phyloP scores from a whole-genome alignment of 768 basidiomycete species.

The Dictyophora rubrovolvata region DNA sequence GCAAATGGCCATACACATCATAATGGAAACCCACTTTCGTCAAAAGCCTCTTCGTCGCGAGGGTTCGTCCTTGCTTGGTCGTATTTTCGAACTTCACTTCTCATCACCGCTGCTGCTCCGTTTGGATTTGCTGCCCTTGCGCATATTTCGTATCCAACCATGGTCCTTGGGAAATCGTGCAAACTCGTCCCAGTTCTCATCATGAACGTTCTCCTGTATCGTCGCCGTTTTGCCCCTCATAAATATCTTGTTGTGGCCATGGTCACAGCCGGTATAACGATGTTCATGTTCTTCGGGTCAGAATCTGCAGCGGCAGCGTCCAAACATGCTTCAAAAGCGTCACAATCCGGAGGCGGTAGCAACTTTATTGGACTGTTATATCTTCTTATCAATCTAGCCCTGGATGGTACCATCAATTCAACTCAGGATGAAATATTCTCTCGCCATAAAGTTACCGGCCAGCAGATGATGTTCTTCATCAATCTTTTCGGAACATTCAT shows the following conservation, averaged over 20 bases:
- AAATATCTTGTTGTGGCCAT: conserved; percentile 93
- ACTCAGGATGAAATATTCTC: conserved; percentile 96
- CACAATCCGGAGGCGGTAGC: conserved; percentile 30
- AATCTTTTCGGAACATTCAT: conserved; percentile 76
- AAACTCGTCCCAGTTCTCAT: conserved; percentile 98
- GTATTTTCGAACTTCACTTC: conserved; percentile 76
- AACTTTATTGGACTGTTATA: conserved; percentile 65
- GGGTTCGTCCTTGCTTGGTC: conserved; percentile 47
- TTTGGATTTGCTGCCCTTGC: conserved; percentile 94
- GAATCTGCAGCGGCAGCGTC: conserved; percentile 34
- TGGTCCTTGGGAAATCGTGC: conserved; percentile 98
- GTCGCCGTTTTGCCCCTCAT: conserved; percentile 83
- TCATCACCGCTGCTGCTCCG: conserved; percentile 86
- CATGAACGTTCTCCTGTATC: conserved; percentile 94
- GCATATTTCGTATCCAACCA: conserved; percentile 96
- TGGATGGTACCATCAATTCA: conserved; percentile 91
- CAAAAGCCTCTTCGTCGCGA: conserved; percentile 23
- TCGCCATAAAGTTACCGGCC: conserved; percentile 63
- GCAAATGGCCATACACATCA: conserved; percentile 25
- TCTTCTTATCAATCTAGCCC: conserved; percentile 73
- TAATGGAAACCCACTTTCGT: conserved; percentile 26
- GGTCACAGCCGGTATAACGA: conserved; percentile 83
- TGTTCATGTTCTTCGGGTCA: conserved; percentile 86
- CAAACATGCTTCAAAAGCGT: conserved; percentile 26
- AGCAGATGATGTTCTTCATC: conserved; percentile 99